Base-by-base conservation (phyloP, 768 basidiomycete species). In the Trametes punicea region DNA sequence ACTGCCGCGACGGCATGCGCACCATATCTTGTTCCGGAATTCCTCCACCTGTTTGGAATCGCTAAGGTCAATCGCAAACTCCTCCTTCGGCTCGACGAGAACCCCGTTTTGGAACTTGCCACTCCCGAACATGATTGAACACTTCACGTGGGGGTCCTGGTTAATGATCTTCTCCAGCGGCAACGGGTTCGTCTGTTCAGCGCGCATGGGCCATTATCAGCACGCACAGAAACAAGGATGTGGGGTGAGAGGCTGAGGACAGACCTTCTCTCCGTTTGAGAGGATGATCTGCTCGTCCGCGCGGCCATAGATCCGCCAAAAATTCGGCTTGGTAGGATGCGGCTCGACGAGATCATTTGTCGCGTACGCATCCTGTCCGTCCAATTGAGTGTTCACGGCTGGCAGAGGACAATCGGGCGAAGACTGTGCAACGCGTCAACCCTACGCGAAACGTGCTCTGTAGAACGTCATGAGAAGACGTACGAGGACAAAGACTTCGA, bases 261-360 rank as follows among this genome's bases (percentile, higher is more conserved):
- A 20, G 23, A 73, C 75, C 68, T 76, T 75, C 61, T 77, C 75
- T 9, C 75, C 76, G 16, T 68, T 76, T 2, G 69, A 71, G 29
- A 75, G 70, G 62, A 77, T 71, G 50, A 78, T 75, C 54, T 77
- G 76, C 49, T 79, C 77, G 51, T 79, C 77, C 15, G 57, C 60
- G 8, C 76, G 60, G 7, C 76, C 76, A 33, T 50, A 56, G 33
- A 81, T 62, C 48, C 62, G 71, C 61, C 61, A 65, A 6, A 58
- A 29, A 6, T 47, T 36, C 13, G 53, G 56, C 26, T 54, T 62
- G 10, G 53, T 58, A 4, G 64, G 64, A 23, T 65, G 64, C 18
- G 50, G 58, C 13, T 52, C 49, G 29, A 65, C 46, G 13, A 62
- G 53, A 38, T 65, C 64, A 20, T 33, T 57, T 1, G 64, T 65